Evolutionary conservation across 2,329 filamentous ascomycete species (phyloP).

Genomic region (Alternaria arborescens): DNA sequence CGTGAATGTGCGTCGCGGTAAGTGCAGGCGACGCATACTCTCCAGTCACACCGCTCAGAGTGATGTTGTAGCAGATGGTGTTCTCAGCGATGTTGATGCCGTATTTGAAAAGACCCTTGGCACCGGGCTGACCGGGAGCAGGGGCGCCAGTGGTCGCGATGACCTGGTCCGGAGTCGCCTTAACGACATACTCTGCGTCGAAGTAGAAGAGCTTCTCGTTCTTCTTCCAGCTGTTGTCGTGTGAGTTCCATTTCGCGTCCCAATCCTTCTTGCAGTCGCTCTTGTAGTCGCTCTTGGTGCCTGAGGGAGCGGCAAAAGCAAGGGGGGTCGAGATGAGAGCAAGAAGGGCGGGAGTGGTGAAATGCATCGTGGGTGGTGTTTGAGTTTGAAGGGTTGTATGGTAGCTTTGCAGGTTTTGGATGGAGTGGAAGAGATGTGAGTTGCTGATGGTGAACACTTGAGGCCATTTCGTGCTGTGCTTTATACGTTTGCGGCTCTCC

Average conservation of each 20-base stretch:
- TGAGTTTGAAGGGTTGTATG: not conserved
- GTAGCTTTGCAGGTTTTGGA: not conserved
- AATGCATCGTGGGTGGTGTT: slow-evolving; percentile 27
- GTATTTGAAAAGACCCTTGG: slow-evolving; percentile 61
- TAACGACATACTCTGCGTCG: slow-evolving; percentile 60
- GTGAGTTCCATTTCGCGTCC: slow-evolving; percentile 30
- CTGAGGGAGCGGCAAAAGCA: slow-evolving; percentile 31
- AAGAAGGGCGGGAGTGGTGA: slow-evolving; percentile 30
- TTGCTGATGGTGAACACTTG: slow-evolving; percentile 13
- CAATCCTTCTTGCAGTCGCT: slow-evolving; percentile 32
- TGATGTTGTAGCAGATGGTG: slow-evolving; percentile 62
- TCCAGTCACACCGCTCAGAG: slow-evolving; percentile 59
- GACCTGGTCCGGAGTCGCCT: slow-evolving; percentile 61
- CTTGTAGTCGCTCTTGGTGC: slow-evolving; percentile 20
- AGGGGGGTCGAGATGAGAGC: slow-evolving; percentile 30
- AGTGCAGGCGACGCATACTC: slow-evolving; percentile 60
- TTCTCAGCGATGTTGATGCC: slow-evolving; percentile 61
- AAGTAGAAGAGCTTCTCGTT: slow-evolving; percentile 51
- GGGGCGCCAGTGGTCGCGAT: slow-evolving; percentile 53
- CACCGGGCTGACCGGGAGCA: slow-evolving; percentile 55
- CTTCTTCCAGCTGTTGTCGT: slow-evolving; percentile 34
- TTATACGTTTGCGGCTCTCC: slow-evolving; percentile 29
- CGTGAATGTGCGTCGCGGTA: slow-evolving; percentile 66
- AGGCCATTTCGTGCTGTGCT: slow-evolving; percentile 6
- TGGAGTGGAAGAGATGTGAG: not conserved